These are phyloP conservation scores for Amanita exitialis DNA, from an alignment of 768 basidiomycete genomes.

Conservation along the genomic window DNA sequence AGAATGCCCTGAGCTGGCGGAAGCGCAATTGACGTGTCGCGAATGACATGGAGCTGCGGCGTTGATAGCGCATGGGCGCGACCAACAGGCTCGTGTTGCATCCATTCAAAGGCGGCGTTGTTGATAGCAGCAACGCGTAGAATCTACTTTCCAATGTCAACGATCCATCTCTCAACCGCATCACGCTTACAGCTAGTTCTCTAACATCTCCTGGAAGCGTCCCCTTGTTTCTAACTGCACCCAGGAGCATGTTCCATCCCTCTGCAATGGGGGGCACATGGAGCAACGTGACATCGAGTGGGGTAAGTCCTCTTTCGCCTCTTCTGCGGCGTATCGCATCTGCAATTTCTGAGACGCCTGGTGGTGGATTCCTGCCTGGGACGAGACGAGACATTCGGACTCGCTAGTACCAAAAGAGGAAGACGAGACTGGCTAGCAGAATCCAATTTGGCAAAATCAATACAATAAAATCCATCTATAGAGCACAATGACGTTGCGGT, in stretches of 20 bases:
- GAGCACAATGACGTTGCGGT: too few relatives aligned
- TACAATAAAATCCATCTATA: too few relatives aligned
- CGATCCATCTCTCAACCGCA: neutral
- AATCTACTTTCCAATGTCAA: conserved; percentile 22
- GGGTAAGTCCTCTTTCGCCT: conserved; percentile 36
- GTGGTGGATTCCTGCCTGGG: conserved; percentile 32
- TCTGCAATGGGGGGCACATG: conserved; percentile 38
- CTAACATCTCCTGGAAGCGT: conserved; percentile 35
- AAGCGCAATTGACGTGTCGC: conserved; percentile 33
- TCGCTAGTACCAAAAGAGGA: too few relatives aligned
- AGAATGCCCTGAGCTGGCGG: conserved; percentile 31
- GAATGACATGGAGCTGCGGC: conserved; percentile 43
- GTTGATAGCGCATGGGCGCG: conserved; percentile 39
- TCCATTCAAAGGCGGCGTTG: conserved; percentile 44
- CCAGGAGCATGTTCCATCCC: conserved; percentile 41
- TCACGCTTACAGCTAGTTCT: conserved; percentile 35
- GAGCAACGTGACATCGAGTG: conserved; percentile 38
- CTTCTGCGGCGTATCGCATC: conserved; percentile 41
- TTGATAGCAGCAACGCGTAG: conserved; percentile 42
- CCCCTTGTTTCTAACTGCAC: conserved; percentile 38
- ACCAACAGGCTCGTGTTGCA: conserved; percentile 43
- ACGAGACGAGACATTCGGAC: conserved; percentile 22
- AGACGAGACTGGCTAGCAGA: too few relatives aligned
- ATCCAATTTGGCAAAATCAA: too few relatives aligned
- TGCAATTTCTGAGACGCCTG: conserved; percentile 31